Conservation (phyloP, 202 grass and related monocot genomes). For the Sporobolus alterniflorus region DNA sequence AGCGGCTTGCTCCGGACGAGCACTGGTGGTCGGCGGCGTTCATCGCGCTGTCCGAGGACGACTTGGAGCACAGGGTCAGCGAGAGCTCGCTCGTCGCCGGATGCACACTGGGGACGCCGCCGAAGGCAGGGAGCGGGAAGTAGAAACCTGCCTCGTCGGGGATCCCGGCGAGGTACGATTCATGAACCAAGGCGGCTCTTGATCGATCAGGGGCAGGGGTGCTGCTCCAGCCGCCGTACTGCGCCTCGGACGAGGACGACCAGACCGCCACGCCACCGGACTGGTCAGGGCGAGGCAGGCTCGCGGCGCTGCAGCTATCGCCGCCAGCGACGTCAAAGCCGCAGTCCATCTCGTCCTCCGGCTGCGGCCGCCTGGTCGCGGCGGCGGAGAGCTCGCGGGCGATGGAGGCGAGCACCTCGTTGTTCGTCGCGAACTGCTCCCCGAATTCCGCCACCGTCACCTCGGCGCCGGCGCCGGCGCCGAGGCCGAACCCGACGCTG, state of each 20-base stretch:
- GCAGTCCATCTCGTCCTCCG: conserved; percentile 21
- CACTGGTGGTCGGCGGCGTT: conserved; percentile 26
- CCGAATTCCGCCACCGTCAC: neutral
- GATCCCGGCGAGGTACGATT: neutral
- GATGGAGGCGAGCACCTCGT: conserved; percentile 36
- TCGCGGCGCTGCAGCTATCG: neutral
- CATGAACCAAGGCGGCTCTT: neutral
- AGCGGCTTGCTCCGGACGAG: conserved; percentile 68
- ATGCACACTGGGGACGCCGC: neutral
- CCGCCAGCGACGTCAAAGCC: neutral
- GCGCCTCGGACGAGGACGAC: conserved; percentile 6
- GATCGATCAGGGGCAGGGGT: neutral
- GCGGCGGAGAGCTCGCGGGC: conserved; percentile 21
- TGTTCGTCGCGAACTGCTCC: conserved; percentile 27
- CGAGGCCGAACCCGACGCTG: conserved; percentile 11
- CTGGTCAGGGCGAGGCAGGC: neutral
- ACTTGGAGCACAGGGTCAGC: conserved; percentile 55
- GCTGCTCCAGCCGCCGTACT: conserved; percentile 20
- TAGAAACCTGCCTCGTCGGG: conserved; percentile 1
- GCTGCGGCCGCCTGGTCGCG: neutral
- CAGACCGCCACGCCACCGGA: conserved; percentile 2
- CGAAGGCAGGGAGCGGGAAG: neutral
- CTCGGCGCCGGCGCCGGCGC: neutral
- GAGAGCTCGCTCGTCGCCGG: conserved; percentile 58
- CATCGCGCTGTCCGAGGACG: conserved; percentile 24